Evolutionary conservation across 2,329 filamentous ascomycete genomes (phyloP).

Genomic region (Hymenoscyphus albidus): DNA sequence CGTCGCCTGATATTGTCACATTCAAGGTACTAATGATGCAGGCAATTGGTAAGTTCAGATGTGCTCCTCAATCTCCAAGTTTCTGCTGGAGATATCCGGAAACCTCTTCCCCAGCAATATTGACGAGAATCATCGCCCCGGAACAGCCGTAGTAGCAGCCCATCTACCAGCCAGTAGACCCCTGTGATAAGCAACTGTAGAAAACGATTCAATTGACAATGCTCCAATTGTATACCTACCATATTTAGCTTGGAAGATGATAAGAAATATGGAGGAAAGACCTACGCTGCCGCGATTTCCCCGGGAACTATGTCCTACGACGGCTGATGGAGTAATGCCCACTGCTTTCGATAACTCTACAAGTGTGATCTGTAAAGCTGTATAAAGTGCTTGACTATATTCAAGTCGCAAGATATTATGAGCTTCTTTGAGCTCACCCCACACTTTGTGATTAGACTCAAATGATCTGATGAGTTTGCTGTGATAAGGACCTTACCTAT

Average conservation of each 20-base stretch:
- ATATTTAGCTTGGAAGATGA: not conserved
- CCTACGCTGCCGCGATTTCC: slow-evolving; percentile 37
- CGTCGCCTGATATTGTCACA: slow-evolving; percentile 24
- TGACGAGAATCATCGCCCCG: slow-evolving; percentile 52
- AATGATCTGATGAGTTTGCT: not conserved
- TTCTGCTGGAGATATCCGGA: not conserved
- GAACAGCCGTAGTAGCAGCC: not conserved
- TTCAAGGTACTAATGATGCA: slow-evolving; percentile 31
- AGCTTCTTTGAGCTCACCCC: not conserved
- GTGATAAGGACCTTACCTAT: not conserved
- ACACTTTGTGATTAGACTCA: not conserved
- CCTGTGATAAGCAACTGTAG: slow-evolving; percentile 17
- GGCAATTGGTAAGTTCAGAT: slow-evolving; percentile 33
- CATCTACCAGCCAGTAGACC: slow-evolving; percentile 12
- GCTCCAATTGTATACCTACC: slow-evolving; percentile 18
- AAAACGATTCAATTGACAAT: slow-evolving; percentile 15
- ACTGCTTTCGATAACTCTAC: slow-evolving; percentile 22
- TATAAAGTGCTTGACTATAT: slow-evolving; percentile 20
- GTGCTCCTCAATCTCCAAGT: slow-evolving; percentile 9
- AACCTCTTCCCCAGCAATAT: slow-evolving; percentile 20
- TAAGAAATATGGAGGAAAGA: not conserved
- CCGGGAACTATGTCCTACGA: slow-evolving; percentile 31
- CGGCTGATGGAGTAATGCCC: slow-evolving; percentile 19
- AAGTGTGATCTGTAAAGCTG: slow-evolving; percentile 27
- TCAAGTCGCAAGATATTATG: not conserved